phyloP scores from a whole-genome alignment of 768 basidiomycete species.

The Hygrocybe coccinea region DNA sequence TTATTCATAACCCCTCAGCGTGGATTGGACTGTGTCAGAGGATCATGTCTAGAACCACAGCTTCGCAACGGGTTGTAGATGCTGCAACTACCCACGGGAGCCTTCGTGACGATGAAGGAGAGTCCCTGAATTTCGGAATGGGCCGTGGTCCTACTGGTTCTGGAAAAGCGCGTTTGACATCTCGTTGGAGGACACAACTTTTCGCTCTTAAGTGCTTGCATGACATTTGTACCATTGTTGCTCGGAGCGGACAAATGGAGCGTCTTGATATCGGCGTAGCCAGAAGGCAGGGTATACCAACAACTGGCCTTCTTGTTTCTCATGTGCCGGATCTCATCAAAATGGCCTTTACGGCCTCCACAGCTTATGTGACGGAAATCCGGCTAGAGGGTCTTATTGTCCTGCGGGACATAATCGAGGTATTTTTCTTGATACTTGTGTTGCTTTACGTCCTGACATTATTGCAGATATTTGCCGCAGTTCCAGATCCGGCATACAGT shows the following conservation, averaged over 20 bases:
- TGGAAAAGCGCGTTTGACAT: slow-evolving; percentile 48
- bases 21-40: slow-evolving; percentile 98
- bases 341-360: slow-evolving; percentile 97
- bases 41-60: slow-evolving; percentile 93
- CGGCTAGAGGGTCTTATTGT: slow-evolving; percentile 86
- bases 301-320: slow-evolving; percentile 67
- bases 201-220: slow-evolving; percentile 93
- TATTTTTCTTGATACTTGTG: slow-evolving; percentile 25
- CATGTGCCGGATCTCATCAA: slow-evolving; percentile 90
- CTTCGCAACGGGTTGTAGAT: slow-evolving; percentile 68
- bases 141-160: slow-evolving; percentile 37
- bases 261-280: slow-evolving; percentile 80
- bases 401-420: slow-evolving; percentile 88
- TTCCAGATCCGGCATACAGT: slow-evolving; percentile 90
- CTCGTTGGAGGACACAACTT: slow-evolving; percentile 93
- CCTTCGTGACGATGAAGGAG: slow-evolving; percentile 87
- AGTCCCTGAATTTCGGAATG: slow-evolving; percentile 71
- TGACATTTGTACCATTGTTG: slow-evolving; percentile 74
- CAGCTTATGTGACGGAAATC: slow-evolving; percentile 94
- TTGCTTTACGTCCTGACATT: slow-evolving; percentile 3
- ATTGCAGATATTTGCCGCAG: slow-evolving; percentile 73
- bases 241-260: slow-evolving; percentile 67
- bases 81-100: slow-evolving; percentile 46
- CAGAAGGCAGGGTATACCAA: slow-evolving; percentile 49
- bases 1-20: slow-evolving; percentile 85